phyloP scores from a whole-genome alignment of 2,329 filamentous ascomycete species.

The Volutella citrinella region DNA sequence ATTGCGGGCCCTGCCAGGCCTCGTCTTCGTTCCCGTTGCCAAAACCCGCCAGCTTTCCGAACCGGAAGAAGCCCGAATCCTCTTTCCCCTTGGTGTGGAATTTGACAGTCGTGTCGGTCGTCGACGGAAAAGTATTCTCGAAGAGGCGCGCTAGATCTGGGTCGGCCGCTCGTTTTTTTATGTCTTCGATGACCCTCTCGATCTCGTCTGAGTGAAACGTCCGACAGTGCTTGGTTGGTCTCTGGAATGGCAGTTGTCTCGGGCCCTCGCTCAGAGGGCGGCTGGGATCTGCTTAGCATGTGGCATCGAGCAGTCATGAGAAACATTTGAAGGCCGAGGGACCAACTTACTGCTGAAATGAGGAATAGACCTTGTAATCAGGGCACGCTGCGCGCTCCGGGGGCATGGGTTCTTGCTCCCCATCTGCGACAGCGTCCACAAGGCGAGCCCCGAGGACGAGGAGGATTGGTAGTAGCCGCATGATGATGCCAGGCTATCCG shows the following conservation, averaged over 20 bases:
- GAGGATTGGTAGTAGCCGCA: too few relatives aligned
- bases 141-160: slow-evolving; percentile 89
- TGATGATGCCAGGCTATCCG: too few relatives aligned
- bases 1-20: slow-evolving; percentile 81
- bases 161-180: slow-evolving; percentile 77
- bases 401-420: slow-evolving; percentile 23
- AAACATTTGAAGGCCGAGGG: too few relatives aligned
- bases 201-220: slow-evolving; percentile 86
- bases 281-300: slow-evolving; percentile 42
- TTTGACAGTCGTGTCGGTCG: slow-evolving; percentile 79
- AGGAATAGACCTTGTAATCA: slow-evolving; percentile 39
- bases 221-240: slow-evolving; percentile 76
- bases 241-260: slow-evolving; percentile 78
- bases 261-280: slow-evolving; percentile 77
- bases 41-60: slow-evolving; percentile 26
- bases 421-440: too few relatives aligned
- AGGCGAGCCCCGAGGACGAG: too few relatives aligned
- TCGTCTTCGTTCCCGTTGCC: slow-evolving; percentile 53
- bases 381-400: slow-evolving; percentile 34
- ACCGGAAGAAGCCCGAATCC: slow-evolving; percentile 35
- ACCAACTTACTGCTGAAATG: slow-evolving; percentile 36
- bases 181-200: slow-evolving; percentile 80
- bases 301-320: not conserved
- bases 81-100: slow-evolving; percentile 71
- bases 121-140: slow-evolving; percentile 89